Conservation (phyloP, 2,329 filamentous ascomycete genomes). For the Botrytis hyacinthi region DNA sequence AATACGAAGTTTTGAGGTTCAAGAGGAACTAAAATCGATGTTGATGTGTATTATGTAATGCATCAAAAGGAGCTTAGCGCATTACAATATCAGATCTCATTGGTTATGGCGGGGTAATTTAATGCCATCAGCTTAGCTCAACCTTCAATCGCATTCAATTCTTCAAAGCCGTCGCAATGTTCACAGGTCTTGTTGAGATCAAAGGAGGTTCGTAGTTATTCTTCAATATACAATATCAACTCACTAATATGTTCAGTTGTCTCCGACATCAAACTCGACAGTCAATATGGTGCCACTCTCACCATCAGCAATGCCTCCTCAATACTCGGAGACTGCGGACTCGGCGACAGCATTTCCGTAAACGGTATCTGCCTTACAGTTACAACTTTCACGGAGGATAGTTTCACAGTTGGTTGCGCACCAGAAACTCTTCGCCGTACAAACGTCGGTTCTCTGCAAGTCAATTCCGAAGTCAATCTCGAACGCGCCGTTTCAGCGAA, state of each 20-base stretch:
- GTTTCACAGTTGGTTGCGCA: slow-evolving; percentile 89
- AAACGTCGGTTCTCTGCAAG: slow-evolving; percentile 75
- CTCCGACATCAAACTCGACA: slow-evolving; percentile 74
- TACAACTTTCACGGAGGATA: slow-evolving; percentile 59
- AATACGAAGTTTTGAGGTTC: neutral
- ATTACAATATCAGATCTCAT: neutral
- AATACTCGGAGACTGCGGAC: slow-evolving; percentile 75
- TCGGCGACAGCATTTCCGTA: slow-evolving; percentile 91
- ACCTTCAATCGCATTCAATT: neutral
- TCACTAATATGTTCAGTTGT: slow-evolving; percentile 58
- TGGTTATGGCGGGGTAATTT: slow-evolving; percentile 13
- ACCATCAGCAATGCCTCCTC: slow-evolving; percentile 73
- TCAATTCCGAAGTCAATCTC: slow-evolving; percentile 76
- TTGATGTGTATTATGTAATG: neutral
- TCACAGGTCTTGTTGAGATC: slow-evolving; percentile 90
- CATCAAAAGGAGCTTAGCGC: neutral
- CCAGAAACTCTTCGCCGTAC: slow-evolving; percentile 95
- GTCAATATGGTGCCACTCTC: slow-evolving; percentile 84
- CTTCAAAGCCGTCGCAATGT: slow-evolving; percentile 57
- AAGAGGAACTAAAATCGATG: too few relatives aligned
- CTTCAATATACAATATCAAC: neutral
- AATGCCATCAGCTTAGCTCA: slow-evolving; percentile 1
- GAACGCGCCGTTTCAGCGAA: slow-evolving; percentile 88
- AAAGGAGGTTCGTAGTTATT: slow-evolving; percentile 70
- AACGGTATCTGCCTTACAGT: slow-evolving; percentile 97